phyloP scores from a whole-genome alignment of 192 early-diverging fungal genomes.

The Linnemannia schmuckeri region DNA sequence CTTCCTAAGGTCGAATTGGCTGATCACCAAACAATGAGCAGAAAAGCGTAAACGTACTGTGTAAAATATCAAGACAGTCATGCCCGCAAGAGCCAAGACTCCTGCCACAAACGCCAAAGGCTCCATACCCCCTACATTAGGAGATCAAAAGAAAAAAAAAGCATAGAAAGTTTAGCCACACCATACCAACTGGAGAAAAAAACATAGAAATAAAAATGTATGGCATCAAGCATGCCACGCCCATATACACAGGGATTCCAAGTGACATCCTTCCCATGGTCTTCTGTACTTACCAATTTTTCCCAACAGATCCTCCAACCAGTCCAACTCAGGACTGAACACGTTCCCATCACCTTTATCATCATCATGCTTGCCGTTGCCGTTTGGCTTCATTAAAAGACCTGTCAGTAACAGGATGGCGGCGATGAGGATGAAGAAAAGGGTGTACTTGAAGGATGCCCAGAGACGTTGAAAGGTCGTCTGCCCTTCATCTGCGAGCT shows the following conservation, averaged over 20 bases:
- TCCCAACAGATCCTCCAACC: constrained; percentile 3
- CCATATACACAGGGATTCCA: not conserved
- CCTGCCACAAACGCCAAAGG: constrained; percentile 64
- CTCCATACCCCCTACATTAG: constrained; percentile 12
- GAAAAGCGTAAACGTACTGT: constrained; percentile 59
- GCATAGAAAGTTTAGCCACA: not conserved
- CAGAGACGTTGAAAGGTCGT: constrained; percentile 44
- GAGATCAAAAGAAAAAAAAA: not conserved
- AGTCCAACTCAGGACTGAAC: constrained; percentile 7
- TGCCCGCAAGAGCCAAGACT: constrained; percentile 61
- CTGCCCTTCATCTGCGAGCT: constrained; percentile 62
- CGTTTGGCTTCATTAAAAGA: constrained; percentile 56
- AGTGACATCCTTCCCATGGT: not conserved
- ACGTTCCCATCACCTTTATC: not conserved
- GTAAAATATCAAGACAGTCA: constrained; percentile 66
- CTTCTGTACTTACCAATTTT: not conserved
- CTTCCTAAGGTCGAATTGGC: not conserved
- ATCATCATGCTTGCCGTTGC: not conserved
- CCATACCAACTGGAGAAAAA: not conserved
- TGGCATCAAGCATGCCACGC: not conserved
- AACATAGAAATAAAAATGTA: not conserved
- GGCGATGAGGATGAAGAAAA: constrained; percentile 64
- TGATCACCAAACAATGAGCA: not conserved
- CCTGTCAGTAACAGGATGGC: constrained; percentile 60
- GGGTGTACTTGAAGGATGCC: constrained; percentile 66